Evolutionary conservation across 2,329 filamentous ascomycete species (phyloP).

Genomic region (Xylaria polymorpha): DNA sequence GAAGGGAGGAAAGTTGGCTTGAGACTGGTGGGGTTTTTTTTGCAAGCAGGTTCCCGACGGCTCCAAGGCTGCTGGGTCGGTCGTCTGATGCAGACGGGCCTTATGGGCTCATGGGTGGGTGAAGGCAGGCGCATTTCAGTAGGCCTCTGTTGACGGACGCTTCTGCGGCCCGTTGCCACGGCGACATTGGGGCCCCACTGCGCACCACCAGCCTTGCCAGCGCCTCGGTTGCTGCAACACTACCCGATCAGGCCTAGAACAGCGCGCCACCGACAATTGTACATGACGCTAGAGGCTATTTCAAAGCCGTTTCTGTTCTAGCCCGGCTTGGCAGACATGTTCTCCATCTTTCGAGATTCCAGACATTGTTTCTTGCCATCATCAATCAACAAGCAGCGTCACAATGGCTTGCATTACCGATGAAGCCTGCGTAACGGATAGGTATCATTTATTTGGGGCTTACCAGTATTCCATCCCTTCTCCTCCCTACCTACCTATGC

Average conservation of each 20-base stretch:
- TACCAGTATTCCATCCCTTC: background rate
- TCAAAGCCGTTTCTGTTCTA: constrained; percentile 12
- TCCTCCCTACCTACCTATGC: background rate
- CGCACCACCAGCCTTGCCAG: constrained; percentile 10
- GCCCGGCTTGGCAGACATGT: constrained; percentile 23
- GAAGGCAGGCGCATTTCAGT: constrained; percentile 30
- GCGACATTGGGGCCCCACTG: constrained; percentile 19
- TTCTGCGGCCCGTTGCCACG: constrained; percentile 31
- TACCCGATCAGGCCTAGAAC: constrained; percentile 23
- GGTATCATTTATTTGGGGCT: background rate
- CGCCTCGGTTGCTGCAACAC: constrained; percentile 26
- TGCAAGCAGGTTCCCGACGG: constrained; percentile 20
- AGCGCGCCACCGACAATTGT: constrained; percentile 35
- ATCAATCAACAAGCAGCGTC: background rate
- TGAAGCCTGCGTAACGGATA: background rate
- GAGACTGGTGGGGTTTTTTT: constrained; percentile 5
- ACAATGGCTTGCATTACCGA: constrained; percentile 12
- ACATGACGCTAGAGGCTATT: constrained; percentile 35
- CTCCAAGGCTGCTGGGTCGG: background rate
- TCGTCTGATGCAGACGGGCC: constrained; percentile 5
- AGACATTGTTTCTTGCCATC: background rate
- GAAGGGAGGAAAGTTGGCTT: constrained; percentile 14
- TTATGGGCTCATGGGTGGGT: no score
- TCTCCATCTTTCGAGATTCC: constrained; percentile 7
- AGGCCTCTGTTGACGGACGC: constrained; percentile 33